Base-by-base conservation (phyloP, 202 grass and related monocot genomes). In the Panicum hallii region DNA sequence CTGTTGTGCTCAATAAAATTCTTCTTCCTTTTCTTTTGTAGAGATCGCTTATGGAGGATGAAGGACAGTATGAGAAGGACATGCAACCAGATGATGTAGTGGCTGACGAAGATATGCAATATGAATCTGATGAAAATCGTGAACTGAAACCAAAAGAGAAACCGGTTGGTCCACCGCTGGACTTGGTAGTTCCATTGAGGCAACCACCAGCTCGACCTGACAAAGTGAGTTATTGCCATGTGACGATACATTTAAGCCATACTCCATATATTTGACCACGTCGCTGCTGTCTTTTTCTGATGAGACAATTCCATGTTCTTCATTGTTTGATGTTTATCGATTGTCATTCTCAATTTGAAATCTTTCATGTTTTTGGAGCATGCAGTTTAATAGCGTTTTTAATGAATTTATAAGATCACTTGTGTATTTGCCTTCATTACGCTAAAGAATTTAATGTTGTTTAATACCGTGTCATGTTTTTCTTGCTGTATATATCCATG, bases 61-160 rank as follows among this genome's bases (percentile, higher is more conserved):
- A 92, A 89, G 86, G 78, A 47, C 85, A 81, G 67, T 99, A 94
- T 80, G 93, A 94, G 32, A 90, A 89, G 80, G 91, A 87, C 54
- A 82, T 95, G 77, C 89, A 82, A 44, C 93, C 88, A 66, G 96
- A 95, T 30, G 91, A 95, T 82, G 55, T 87, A 63, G 82, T 94
- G 28, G 89, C 72, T 75, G 93, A 94, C 79, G 93, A 94, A 64
- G 89, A 95, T 88, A 87, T 84, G 79, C 85, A 42, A 15, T 95
- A 95, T 79, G 89, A 86, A 74, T 95, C 90, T 69, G 96, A 99
- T 77, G 96, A 99, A 56, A 92, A 99, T 76, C 86, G 84, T 62
- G 91, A 95, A 72, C 79, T 89, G 55, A 99, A 92, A 88, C 64
- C 67, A 82, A 99, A 99, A 74, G 96, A 99, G 75, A 99, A 99